Evolutionary conservation across 2,329 filamentous ascomycete species (phyloP), one percentile per base, ranked within the genome.

Genomic region (Celoporthe dispersa): DNA sequence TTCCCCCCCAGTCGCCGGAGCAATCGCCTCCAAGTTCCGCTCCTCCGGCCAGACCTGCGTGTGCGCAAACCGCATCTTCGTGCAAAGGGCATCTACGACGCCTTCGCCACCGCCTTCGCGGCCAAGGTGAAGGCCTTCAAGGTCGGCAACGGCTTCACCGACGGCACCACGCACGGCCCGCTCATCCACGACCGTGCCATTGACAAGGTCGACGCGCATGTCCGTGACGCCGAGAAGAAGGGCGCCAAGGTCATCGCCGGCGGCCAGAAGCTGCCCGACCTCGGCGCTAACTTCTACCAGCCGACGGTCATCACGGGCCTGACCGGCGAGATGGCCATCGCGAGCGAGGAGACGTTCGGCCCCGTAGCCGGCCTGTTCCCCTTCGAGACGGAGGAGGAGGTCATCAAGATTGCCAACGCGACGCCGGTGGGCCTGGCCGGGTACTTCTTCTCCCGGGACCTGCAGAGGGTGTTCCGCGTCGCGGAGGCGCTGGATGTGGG

Each of bases 31-130:
- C 77, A 99, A 98, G 81, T 98, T 98, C 88, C 92, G 96, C 68
- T 94, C 91, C 51, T 97, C 93, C 0, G 96, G 96, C 48, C 96
- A 99, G 85, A 98, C 96, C 0, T 99, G 96, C 80, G 94, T 98
- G 31, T 94, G 92, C 77, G 92, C 92, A 35, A 97, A 97, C 83
- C 87, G 93, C 39, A 88, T 97, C 73, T 95, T 92, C 79, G 87
- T 97, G 11, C 93, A 97, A 84, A 85, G 48, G 91, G 89, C 70
- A 88, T 97, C 79, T 94, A 96, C 81, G 91, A 95, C 75, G 83
- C 86, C 51, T 97, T 97, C 75, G 87, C 88, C 5, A 76, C 84
- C 61, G 89, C 87, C 65, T 89, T 96, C 73, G 88, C 90, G 37
- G 90, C 89, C 72, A 91, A 92, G 78, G 92, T 95, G 66, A 87